A percentile compares a stretch with the other conserved stretches of the same genome.
These are phyloP conservation scores for Botrytis paeoniae DNA, from an alignment of 2,329 filamentous ascomycete genomes.

Conservation along the genomic window DNA sequence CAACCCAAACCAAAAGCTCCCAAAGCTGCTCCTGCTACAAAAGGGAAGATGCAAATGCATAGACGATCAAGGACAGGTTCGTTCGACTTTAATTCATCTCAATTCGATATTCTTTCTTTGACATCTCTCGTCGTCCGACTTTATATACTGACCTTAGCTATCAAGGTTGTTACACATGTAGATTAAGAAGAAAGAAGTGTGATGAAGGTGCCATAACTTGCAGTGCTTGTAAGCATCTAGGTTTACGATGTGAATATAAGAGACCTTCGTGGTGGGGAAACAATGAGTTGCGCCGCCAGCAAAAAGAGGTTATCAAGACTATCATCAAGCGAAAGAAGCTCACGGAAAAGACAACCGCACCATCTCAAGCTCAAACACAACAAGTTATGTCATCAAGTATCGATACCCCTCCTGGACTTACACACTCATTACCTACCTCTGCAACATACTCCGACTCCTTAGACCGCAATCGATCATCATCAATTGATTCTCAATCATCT, in stretches of 20 bases:
- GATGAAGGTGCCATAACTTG: conserved; percentile 62
- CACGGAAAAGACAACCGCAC: conserved; percentile 70
- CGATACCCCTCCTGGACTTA: conserved; percentile 72
- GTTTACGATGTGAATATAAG: conserved; percentile 92
- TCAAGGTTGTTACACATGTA: conserved; percentile 65
- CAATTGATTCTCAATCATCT: conserved; percentile 76
- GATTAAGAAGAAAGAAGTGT: conserved; percentile 66
- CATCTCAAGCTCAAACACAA: conserved; percentile 48
- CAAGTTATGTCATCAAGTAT: conserved; percentile 48
- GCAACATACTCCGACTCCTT: conserved; percentile 75
- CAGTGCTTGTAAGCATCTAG: conserved; percentile 66
- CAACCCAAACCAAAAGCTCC: conserved; percentile 58
- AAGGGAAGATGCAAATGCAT: conserved; percentile 82
- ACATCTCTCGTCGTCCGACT: conserved; percentile 43
- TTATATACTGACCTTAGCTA: conserved; percentile 45
- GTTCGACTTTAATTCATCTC: conserved; percentile 42
- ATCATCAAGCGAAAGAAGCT: conserved; percentile 97
- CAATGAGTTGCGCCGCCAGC: conserved; percentile 75
- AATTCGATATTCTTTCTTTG: conserved; percentile 42
- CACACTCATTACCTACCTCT: conserved; percentile 77
- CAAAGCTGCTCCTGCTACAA: conserved; percentile 55
- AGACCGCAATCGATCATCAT: conserved; percentile 70
- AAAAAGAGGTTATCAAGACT: conserved; percentile 95
- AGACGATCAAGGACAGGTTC: conserved; percentile 90
- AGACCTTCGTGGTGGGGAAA: conserved; percentile 97